Conservation (phyloP, 345 rosid genomes). For the Schrenkiella parvula region DNA sequence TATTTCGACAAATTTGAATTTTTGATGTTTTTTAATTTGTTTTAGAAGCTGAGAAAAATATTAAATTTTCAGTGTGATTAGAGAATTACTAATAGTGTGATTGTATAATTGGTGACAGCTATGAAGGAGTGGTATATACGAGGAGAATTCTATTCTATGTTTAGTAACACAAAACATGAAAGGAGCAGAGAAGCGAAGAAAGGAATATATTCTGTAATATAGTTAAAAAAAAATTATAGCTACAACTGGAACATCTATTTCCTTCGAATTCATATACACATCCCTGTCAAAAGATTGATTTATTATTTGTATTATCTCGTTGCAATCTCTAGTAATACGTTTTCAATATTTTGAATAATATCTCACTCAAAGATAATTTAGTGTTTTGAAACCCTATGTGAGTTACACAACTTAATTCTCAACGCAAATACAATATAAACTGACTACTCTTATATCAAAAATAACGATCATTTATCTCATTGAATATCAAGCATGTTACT, state of each 20-base stretch:
- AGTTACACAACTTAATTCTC: not conserved
- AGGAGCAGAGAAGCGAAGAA: not conserved
- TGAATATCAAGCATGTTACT: conserved; percentile 23
- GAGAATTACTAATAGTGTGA: not conserved
- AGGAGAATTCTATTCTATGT: conserved; percentile 4
- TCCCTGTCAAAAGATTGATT: not conserved
- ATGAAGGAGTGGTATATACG: conserved; percentile 14
- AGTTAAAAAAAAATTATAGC: not conserved
- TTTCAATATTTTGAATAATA: not conserved
- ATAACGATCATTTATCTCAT: conserved; percentile 6
- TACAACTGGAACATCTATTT: not conserved
- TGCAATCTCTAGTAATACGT: not conserved
- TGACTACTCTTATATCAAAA: not conserved
- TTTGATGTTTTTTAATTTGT: too few relatives aligned
- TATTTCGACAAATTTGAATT: too few relatives aligned
- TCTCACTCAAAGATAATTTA: not conserved
- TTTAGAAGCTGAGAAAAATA: not conserved
- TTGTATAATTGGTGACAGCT: conserved; percentile 7
- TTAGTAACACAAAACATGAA: not conserved
- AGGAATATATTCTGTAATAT: not conserved
- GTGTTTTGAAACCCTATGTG: not conserved
- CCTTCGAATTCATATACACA: not conserved
- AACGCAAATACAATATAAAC: conserved; percentile 18
- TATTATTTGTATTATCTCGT: not conserved
- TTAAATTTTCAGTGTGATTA: not conserved